Percentiles rank a stretch among this genome's conserved stretches.
Conservation (phyloP, 495 filamentous ascomycete species). For the Chaetomium cochliodes region DNA sequence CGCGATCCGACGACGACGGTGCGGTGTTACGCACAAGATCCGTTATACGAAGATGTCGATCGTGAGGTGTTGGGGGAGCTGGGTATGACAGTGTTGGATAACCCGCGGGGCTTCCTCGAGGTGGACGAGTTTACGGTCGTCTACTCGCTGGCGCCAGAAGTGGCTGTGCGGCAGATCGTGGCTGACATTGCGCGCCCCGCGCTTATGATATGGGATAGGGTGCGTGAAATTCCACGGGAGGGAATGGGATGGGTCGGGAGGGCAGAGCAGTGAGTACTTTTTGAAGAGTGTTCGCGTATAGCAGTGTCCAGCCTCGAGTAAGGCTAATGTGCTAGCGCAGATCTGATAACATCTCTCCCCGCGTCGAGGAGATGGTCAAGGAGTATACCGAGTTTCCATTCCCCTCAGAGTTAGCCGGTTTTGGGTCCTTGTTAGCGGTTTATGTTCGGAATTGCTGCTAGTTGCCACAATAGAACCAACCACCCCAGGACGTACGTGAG, state of each 20-base stretch:
- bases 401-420: slow-evolving; percentile 9
- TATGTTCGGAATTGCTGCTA: slow-evolving; percentile 18
- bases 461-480: too few species aligned
- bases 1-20: slow-evolving; percentile 1
- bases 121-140: slow-evolving; percentile 5
- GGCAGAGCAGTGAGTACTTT: slow-evolving; percentile 10
- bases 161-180: slow-evolving; percentile 10
- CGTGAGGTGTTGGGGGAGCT: slow-evolving; percentile 10
- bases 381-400: slow-evolving; percentile 11
- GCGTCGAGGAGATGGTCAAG: slow-evolving; percentile 16
- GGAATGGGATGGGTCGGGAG: neutral
- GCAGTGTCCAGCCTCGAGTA: slow-evolving; percentile 9
- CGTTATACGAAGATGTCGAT: slow-evolving; percentile 6
- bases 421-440: slow-evolving; percentile 8
- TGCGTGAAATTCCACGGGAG: slow-evolving; percentile 6
- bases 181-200: slow-evolving; percentile 13
- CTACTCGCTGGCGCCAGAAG: neutral
- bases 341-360: slow-evolving; percentile 14
- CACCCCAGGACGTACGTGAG: too few species aligned
- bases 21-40: slow-evolving; percentile 10
- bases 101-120: slow-evolving; percentile 8
- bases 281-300: neutral
- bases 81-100: slow-evolving; percentile 7
- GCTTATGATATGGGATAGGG: slow-evolving; percentile 15
- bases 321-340: slow-evolving; percentile 5